Evolutionary conservation across 2,329 filamentous ascomycete species (phyloP).

Genomic region (Aspergillus sp.): DNA sequence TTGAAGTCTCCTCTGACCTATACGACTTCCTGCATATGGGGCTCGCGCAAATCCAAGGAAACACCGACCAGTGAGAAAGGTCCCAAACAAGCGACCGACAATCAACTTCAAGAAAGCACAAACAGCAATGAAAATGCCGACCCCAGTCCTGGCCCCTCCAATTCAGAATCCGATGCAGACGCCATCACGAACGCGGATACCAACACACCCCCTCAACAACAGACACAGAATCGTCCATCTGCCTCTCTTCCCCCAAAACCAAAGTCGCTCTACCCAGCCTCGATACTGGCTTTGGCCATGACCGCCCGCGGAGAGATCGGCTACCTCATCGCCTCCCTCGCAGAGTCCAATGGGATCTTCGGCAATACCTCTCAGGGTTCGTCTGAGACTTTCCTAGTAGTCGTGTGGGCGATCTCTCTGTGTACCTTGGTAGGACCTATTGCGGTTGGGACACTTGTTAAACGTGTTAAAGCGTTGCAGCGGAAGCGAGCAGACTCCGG

Average conservation of each 20-base stretch:
- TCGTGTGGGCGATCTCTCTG: conserved; percentile 58
- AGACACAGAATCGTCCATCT: neutral
- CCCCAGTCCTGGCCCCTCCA: neutral
- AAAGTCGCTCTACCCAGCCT: conserved; percentile 64
- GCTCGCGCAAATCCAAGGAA: neutral
- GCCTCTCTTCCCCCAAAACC: conserved; percentile 45
- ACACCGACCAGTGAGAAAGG: neutral
- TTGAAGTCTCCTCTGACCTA: conserved; percentile 7
- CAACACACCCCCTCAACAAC: neutral
- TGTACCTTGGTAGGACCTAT: conserved; percentile 58
- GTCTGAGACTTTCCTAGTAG: conserved; percentile 53
- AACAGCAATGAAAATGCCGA: neutral
- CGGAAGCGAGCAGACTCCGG: conserved; percentile 17
- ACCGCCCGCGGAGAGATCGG: conserved; percentile 77
- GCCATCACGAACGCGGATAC: neutral
- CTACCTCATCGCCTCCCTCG: conserved; percentile 70
- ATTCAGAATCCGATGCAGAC: neutral
- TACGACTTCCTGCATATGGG: conserved; percentile 8
- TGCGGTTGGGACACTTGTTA: conserved; percentile 51
- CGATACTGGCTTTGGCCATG: conserved; percentile 69
- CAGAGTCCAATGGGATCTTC: conserved; percentile 56
- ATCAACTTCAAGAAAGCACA: neutral
- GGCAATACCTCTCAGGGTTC: conserved; percentile 17
- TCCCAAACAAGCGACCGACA: neutral
- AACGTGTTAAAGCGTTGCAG: conserved; percentile 45